phyloP scores from a whole-genome alignment of 108 stramenopile species.

The Conticribra guillardii region DNA sequence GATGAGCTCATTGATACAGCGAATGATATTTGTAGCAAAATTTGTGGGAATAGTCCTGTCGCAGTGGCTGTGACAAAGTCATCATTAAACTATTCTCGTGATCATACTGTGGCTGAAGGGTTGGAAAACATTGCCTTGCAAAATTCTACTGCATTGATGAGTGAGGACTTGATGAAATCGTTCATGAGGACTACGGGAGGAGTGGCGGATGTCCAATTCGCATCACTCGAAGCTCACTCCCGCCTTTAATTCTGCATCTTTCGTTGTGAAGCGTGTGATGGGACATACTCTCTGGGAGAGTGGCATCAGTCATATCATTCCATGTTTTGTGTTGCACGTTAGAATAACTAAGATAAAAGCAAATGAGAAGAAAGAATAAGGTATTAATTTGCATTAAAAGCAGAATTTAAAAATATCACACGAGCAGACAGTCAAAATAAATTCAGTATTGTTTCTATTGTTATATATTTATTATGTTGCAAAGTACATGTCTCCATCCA shows the following conservation, averaged over 20 bases:
- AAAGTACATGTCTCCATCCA: too few relatives aligned
- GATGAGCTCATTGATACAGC: slow-evolving; percentile 45
- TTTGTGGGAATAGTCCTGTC: slow-evolving; percentile 68
- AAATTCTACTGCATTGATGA: slow-evolving; percentile 77
- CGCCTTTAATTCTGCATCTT: slow-evolving; percentile 43
- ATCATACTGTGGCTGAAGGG: slow-evolving; percentile 77
- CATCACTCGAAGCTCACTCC: slow-evolving; percentile 31
- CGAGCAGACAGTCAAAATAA: too few relatives aligned
- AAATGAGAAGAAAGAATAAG: too few relatives aligned
- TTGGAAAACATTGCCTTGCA: slow-evolving; percentile 74
- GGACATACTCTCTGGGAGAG: too few relatives aligned
- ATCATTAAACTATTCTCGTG: slow-evolving; percentile 70
- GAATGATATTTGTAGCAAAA: slow-evolving; percentile 48
- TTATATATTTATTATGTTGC: too few relatives aligned
- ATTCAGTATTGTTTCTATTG: too few relatives aligned
- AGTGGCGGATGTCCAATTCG: slow-evolving; percentile 26
- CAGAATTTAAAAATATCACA: too few relatives aligned
- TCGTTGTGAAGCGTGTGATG: too few relatives aligned
- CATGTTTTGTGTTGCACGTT: too few relatives aligned
- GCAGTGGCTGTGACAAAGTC: slow-evolving; percentile 74
- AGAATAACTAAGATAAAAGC: too few relatives aligned
- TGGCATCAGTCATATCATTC: too few relatives aligned
- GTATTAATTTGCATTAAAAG: too few relatives aligned
- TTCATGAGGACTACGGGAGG: slow-evolving; percentile 41
- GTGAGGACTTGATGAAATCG: slow-evolving; percentile 63